Base-by-base conservation (phyloP, 2,329 filamentous ascomycete genomes). In the Xylariaceae sp. region DNA sequence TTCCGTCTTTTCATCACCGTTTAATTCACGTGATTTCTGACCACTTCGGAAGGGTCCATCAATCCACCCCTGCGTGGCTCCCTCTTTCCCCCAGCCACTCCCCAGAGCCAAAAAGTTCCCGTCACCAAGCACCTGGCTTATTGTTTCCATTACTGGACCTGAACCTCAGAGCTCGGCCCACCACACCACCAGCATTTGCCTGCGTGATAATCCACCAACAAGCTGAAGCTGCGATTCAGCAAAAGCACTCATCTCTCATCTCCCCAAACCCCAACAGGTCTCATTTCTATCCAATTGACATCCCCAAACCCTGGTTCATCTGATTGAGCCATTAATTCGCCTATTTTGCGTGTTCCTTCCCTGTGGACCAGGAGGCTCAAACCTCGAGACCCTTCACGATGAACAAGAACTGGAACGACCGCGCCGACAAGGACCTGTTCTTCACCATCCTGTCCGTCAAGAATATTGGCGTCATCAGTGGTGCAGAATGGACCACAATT, bases 391-490 rank as follows among this genome's bases (percentile, higher is more conserved):
- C n/a, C n/a, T 47, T 50, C 54, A 71, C 66, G 58, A 79, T 78
- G 65, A 77, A 70, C 64, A 81, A 80, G 66, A 79, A 78, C 60
- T 81, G 77, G 77, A 78, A 74, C 57, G 77, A 81, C 55, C 71
- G 76, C 47, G 79, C 79, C 49, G 78, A 82, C 56, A 80, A 79
- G 59, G 79, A 82, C 59, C 67, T 82, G 37, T 82, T 82, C 67
- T 81, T 82, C 57, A 80, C 77, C 42, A 82, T 82, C 48, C 64
- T 82, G 32, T 78, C 74, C 3, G 75, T 80, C 39, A 82, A 82
- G 65, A 79, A 80, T 60, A 80, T 82, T 55, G 79, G 78, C 52
- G 71, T 81, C 59, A 81, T 82, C 63, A 82, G 77, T 63, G 78
- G 77, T 47, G 66, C 69, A 14, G 79, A 82, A 77, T 82, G 79